A percentile compares a stretch with the other conserved stretches of the same genome.
Evolutionary conservation across 495 filamentous ascomycete genomes (phyloP).

Genomic region (Parathielavia hyrcaniae): DNA sequence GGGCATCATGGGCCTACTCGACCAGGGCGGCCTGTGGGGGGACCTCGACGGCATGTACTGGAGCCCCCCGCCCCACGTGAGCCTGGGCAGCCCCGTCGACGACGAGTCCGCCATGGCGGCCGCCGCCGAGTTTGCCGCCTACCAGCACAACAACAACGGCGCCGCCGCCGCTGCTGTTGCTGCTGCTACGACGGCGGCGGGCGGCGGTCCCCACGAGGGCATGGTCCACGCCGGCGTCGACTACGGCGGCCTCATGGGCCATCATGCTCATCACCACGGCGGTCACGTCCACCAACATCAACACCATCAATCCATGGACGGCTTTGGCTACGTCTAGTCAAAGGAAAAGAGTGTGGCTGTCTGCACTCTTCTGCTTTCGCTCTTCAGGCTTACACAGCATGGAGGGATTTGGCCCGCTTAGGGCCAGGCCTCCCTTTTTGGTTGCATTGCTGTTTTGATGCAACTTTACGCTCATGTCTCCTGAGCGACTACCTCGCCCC

Average conservation of each 20-base stretch:
- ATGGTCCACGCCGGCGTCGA: slow-evolving; percentile 17
- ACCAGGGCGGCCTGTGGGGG: slow-evolving; percentile 50
- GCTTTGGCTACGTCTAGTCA: slow-evolving; percentile 22
- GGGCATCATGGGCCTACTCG: slow-evolving; percentile 49
- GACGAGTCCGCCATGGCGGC: slow-evolving; percentile 25
- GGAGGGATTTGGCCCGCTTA: too few relatives aligned
- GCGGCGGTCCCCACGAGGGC: slow-evolving; percentile 4
- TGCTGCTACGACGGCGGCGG: background rate
- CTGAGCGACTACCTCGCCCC: background rate
- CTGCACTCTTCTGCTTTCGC: background rate
- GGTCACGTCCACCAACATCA: background rate
- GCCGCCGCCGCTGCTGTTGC: too few relatives aligned
- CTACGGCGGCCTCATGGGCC: slow-evolving; percentile 13
- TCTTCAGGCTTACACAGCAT: too few relatives aligned
- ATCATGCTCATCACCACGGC: slow-evolving; percentile 9
- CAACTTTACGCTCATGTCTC: background rate
- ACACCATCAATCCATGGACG: slow-evolving; percentile 10
- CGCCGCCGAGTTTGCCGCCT: slow-evolving; percentile 23
- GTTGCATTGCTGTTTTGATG: background rate
- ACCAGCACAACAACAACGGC: background rate
- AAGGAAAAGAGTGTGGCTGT: background rate
- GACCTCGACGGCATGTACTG: slow-evolving; percentile 50
- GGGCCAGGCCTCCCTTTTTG: background rate
- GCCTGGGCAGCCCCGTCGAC: slow-evolving; percentile 28
- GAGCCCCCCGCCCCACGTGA: slow-evolving; percentile 18